Percentiles rank a stretch among this genome's conserved stretches.
Evolutionary conservation across 108 stramenopile species (phyloP).

Genomic region (Fragilariopsis cylindrus): DNA sequence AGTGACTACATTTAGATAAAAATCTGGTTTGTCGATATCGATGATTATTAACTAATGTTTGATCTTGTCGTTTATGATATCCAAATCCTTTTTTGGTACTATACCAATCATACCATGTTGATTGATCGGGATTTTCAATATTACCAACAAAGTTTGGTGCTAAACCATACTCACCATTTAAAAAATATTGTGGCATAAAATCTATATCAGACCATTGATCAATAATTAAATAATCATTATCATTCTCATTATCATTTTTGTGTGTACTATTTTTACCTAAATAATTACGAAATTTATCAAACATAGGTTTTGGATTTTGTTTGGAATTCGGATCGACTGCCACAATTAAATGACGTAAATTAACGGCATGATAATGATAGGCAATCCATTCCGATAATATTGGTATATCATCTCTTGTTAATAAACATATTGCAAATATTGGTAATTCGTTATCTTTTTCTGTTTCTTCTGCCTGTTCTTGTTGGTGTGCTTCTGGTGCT

Average conservation of each 20-base stretch:
- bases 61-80: neutral
- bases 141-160: slow-evolving; percentile 4
- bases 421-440: slow-evolving; percentile 37
- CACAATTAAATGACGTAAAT: slow-evolving; percentile 43
- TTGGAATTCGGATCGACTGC: slow-evolving; percentile 42
- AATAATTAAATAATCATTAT: neutral
- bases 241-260: neutral
- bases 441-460: neutral
- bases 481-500: neutral
- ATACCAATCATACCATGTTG: neutral
- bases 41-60: slow-evolving; percentile 10
- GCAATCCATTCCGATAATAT: slow-evolving; percentile 57
- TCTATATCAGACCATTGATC: slow-evolving; percentile 32
- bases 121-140: neutral
- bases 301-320: neutral
- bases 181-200: slow-evolving; percentile 41
- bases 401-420: slow-evolving; percentile 48
- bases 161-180: slow-evolving; percentile 18
- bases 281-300: neutral
- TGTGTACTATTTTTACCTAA: neutral
- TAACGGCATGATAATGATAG: slow-evolving; percentile 48
- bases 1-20: neutral
- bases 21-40: slow-evolving; percentile 12
- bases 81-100: neutral
- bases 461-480: neutral